Conservation (phyloP, 306 rosid genomes). For the Styphnolobium japonicum region DNA sequence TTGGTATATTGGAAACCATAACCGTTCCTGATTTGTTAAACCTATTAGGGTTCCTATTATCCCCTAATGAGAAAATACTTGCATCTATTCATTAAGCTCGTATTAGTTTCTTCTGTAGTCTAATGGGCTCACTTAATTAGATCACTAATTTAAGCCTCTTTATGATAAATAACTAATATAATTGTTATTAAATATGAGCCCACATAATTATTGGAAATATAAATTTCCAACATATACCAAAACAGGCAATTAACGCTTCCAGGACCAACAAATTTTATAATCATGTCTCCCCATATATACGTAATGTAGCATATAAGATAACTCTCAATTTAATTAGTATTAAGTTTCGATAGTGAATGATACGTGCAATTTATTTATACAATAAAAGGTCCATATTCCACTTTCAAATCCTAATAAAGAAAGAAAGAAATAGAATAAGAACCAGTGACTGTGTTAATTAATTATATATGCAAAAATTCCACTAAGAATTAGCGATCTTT, state of each 20-base stretch:
- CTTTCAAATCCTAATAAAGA: neutral
- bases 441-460: neutral
- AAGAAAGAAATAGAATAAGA: neutral
- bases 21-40: too few relatives aligned
- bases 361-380: neutral
- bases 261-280: slow-evolving; percentile 4
- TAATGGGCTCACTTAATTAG: too few relatives aligned
- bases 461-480: neutral
- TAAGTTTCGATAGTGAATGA: neutral
- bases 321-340: neutral
- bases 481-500: neutral
- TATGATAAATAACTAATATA: too few relatives aligned
- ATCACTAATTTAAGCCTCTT: too few relatives aligned
- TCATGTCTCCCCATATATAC: neutral
- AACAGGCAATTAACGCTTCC: slow-evolving; percentile 17
- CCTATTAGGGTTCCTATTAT: too few relatives aligned
- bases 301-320: neutral
- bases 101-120: too few relatives aligned
- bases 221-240: slow-evolving; percentile 17
- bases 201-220: too few relatives aligned
- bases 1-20: too few relatives aligned
- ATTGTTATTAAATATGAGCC: too few relatives aligned
- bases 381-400: slow-evolving; percentile 9
- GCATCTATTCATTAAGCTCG: too few relatives aligned
- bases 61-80: too few relatives aligned